Base-by-base conservation (phyloP, 2,329 filamentous ascomycete species). In the Colletotrichum godetiae region DNA sequence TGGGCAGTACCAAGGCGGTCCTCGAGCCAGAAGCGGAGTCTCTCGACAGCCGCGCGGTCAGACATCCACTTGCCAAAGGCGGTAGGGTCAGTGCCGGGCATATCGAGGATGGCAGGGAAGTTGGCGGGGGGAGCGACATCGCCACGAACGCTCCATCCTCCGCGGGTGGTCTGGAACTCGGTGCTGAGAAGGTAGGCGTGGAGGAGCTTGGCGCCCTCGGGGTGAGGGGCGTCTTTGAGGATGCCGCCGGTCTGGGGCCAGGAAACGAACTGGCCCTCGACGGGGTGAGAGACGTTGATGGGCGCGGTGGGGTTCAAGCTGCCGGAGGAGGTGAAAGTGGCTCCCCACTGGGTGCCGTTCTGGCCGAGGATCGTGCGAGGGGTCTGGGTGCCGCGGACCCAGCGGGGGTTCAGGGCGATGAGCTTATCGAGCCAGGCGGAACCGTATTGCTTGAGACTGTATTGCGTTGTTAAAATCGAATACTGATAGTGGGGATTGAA, bases 161-260 rank as follows among this genome's bases (percentile, higher is more conserved):
- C 79, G 4, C 65, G 72, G 0, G 69, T 59, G 8, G 76, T 66
- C 76, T 87, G 85, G 59, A 75, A 82, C 67, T 86, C 86, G 1
- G 79, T 69, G 67, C 81, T 85, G 12, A 88, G 77, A 6, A 89
- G 71, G 76, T 78, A 89, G 76, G 82, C 86, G 75, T 86, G 82
- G 10, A 89, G 81, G 31, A 89, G 78, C 79, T 88, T 89, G 33
- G 88, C 86, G 37, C 82, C 82, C 77, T 89, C 86, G 0, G 86
- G 85, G 62, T 87, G 86, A 0, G 85, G 85, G 0, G 88, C 86
- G 35, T 86, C 79, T 66, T 83, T 84, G 35, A 87, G 79, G 69
- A 90, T 89, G 1, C 82, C 88, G 1, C 79, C 86, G 0, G 78
- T 82, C 75, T 89, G 87, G 0, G 85, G 75, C 88, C 88, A 90